Evolutionary conservation across 805 yeast species (phyloP), one percentile per base, ranked within the genome.

Genomic region (Lipomyces yamanashiensis): DNA sequence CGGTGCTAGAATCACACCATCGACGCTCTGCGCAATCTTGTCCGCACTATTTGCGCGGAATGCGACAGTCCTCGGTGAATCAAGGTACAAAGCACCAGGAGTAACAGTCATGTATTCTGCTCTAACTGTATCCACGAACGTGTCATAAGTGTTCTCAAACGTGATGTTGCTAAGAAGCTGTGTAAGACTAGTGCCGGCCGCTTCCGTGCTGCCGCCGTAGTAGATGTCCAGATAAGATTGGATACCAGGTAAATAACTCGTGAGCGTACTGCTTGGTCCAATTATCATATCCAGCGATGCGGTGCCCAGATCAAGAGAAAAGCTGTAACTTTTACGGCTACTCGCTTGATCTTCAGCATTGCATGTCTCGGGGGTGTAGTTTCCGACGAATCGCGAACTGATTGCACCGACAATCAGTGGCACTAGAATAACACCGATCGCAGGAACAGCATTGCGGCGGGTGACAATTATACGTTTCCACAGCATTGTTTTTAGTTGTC

Each of bases 1-100:
- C 17, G 71, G 67, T 51, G 70, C 51, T 70, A 41, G 54, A 66
- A 60, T 21, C 64, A 63, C 13, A 66, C 75, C 49, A 63, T 62
- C 54, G 0, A 71, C 57, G 21, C 23, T 56, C 19, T 41, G 39
- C 8, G 58, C 45, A 21, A 59, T 54, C 1, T 61, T 58, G 10
- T 63, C 61, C 6, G 44, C 54, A 17, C 63, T 66, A 50, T 75
- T 71, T 19, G 71, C 63, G 23, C 64, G 59, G 47, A 71, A 74
- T 0, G 76, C 74, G 17, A 73, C 58, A 9, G 70, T 68, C 2
- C 64, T 23, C 9, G 67, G 66, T n/a, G 56, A 28, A 36, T 67
- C 69, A 28, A 72, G 17, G 40, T 44, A 75, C 9, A 74, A 28
- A 10, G 76, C 78, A 43, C 78, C 78, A 1, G 78, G 78, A 33